Percentiles rank a stretch among this genome's conserved stretches.
Evolutionary conservation across 306 rosid species (phyloP).

Genomic region (Quercus dentata): DNA sequence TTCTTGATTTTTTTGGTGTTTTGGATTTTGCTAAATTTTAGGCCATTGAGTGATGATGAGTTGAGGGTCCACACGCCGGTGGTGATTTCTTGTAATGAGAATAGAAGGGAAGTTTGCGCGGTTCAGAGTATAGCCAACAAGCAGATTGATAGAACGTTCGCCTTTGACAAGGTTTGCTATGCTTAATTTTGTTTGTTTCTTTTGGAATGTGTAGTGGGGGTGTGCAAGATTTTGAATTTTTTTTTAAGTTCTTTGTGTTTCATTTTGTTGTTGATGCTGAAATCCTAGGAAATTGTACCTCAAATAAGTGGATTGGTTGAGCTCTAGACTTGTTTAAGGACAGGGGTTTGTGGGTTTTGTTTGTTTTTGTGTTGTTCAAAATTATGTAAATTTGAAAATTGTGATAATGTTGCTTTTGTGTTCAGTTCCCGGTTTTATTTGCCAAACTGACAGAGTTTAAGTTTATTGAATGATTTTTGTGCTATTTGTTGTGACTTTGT

Average conservation of each 20-base stretch:
- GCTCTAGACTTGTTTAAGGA: background rate
- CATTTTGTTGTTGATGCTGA: background rate
- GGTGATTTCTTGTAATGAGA: constrained; percentile 85
- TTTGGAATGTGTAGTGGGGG: background rate
- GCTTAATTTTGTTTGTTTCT: background rate
- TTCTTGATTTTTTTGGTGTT: constrained; percentile 6
- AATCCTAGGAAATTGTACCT: background rate
- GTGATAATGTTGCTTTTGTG: constrained; percentile 5
- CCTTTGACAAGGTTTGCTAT: constrained; percentile 74
- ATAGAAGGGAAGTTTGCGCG: constrained; percentile 78
- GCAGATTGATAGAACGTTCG: constrained; percentile 96
- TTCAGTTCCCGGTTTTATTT: constrained; percentile 6
- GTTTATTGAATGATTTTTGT: background rate
- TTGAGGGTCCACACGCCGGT: constrained; percentile 80
- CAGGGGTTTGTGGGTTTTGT: background rate
- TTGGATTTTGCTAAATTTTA: constrained; percentile 31
- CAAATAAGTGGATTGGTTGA: background rate
- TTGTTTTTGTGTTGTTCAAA: constrained; percentile 1
- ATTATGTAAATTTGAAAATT: constrained; percentile 5
- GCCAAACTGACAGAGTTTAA: too few relatives aligned
- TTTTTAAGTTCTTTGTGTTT: background rate
- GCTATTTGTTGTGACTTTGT: background rate
- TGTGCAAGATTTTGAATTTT: background rate
- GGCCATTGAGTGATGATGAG: constrained; percentile 97
- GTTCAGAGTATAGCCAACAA: constrained; percentile 93